Conservation (phyloP, 2,329 filamentous ascomycete genomes). For the Calonectria leucothoes region DNA sequence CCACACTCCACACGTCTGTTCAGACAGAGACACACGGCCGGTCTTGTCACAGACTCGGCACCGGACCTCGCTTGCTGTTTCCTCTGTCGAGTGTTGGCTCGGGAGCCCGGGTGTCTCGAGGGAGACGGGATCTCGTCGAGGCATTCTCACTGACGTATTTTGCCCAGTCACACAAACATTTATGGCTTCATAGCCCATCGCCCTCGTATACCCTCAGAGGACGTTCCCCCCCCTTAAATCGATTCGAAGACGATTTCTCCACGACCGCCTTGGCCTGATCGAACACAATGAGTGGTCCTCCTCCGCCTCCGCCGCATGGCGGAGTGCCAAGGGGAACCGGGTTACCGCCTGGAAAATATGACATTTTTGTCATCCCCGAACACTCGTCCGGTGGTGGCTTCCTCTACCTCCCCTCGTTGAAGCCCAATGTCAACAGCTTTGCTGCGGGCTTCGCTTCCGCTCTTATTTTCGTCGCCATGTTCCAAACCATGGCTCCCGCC, state of each 20-base stretch:
- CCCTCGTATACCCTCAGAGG: conserved; percentile 30
- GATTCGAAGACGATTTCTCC: conserved; percentile 14
- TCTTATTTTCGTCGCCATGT: conserved; percentile 78
- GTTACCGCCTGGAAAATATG: conserved; percentile 90
- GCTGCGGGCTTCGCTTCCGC: conserved; percentile 86
- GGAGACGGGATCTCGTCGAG: conserved; percentile 2
- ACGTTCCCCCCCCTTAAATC: not conserved
- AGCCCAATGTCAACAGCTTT: conserved; percentile 90
- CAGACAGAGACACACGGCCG: not conserved
- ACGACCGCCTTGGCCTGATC: conserved; percentile 32
- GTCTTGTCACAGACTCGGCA: not conserved
- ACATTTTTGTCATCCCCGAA: conserved; percentile 96
- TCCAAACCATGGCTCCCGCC: conserved; percentile 78
- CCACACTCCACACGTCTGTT: conserved; percentile 24
- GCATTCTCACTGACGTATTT: conserved; percentile 27
- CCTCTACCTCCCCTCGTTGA: conserved; percentile 91
- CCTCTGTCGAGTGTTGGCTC: not conserved
- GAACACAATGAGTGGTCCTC: conserved; percentile 67
- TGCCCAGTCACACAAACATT: conserved; percentile 32
- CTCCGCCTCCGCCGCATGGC: conserved; percentile 89
- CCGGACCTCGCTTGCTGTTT: not conserved
- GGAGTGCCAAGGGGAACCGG: conserved; percentile 77
- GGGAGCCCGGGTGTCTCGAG: not conserved
- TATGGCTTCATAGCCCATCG: conserved; percentile 46
- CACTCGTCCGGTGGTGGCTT: conserved; percentile 91